phyloP scores from a whole-genome alignment of 192 early-diverging fungal genomes.

The Geranomyces variabilis region DNA sequence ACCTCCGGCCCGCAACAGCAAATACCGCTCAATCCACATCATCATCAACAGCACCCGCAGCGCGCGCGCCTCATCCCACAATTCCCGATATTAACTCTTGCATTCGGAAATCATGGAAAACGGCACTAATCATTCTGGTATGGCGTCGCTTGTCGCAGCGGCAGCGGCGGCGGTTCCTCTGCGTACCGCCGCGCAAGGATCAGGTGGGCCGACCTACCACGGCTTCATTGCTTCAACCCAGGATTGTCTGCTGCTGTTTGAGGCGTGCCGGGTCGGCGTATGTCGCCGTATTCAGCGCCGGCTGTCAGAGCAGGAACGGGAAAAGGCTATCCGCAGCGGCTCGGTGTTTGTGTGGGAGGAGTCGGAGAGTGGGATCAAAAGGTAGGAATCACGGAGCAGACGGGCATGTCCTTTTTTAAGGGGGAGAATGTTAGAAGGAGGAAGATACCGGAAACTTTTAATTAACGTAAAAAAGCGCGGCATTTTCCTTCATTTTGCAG shows the following conservation, averaged over 20 bases:
- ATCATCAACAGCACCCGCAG: no score
- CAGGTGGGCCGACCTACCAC: slow-evolving; percentile 66
- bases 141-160: slow-evolving; percentile 6
- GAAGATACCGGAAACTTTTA: no score
- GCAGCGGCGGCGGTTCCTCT: background rate
- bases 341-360: slow-evolving; percentile 92
- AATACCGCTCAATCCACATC: no score
- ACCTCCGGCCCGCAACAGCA: no score
- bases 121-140: background rate
- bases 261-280: slow-evolving; percentile 79
- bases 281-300: slow-evolving; percentile 77
- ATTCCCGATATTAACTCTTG: no score
- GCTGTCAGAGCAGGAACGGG: slow-evolving; percentile 79
- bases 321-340: slow-evolving; percentile 74
- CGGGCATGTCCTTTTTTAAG: background rate
- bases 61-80: no score
- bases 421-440: background rate
- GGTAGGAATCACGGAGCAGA: slow-evolving; percentile 50
- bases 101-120: no score
- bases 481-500: slow-evolving; percentile 16
- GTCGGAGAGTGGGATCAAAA: slow-evolving; percentile 85
- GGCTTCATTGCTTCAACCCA: slow-evolving; percentile 85
- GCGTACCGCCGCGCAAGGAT: background rate
- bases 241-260: slow-evolving; percentile 85
- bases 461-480: background rate